Evolutionary conservation across 352 stramenopile genomes (phyloP).

Genomic region (Phytophthora citrophthora): DNA sequence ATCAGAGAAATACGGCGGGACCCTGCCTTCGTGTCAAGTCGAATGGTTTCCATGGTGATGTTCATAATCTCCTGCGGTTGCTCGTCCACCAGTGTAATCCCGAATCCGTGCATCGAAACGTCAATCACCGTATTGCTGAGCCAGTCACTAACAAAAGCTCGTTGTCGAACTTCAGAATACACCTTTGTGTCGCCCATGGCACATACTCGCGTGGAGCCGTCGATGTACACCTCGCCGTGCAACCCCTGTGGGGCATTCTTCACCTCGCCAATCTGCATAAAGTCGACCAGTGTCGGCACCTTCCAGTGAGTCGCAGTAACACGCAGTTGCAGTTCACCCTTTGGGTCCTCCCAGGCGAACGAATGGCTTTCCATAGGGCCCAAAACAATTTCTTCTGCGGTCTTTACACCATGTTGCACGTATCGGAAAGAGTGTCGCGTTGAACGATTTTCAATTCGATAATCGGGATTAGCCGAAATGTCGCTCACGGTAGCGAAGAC

Average conservation of each 20-base stretch:
- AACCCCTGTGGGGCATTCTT: slow-evolving; percentile 60
- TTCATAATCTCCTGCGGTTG: slow-evolving; percentile 84
- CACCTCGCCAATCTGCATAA: slow-evolving; percentile 76
- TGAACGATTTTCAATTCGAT: slow-evolving; percentile 89
- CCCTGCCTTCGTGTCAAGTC: slow-evolving; percentile 54
- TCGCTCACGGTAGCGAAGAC: slow-evolving; percentile 79
- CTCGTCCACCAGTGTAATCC: slow-evolving; percentile 82
- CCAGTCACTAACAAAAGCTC: slow-evolving; percentile 70
- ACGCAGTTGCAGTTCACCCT: slow-evolving; percentile 60
- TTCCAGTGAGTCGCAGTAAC: slow-evolving; percentile 70
- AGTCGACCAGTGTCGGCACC: slow-evolving; percentile 74
- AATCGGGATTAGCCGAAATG: slow-evolving; percentile 67
- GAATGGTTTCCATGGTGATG: slow-evolving; percentile 88
- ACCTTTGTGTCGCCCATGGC: slow-evolving; percentile 76
- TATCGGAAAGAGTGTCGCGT: slow-evolving; percentile 79
- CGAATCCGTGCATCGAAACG: slow-evolving; percentile 72
- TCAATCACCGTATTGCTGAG: slow-evolving; percentile 80
- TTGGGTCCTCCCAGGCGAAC: slow-evolving; percentile 84
- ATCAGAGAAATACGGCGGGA: slow-evolving; percentile 63
- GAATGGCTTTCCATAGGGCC: slow-evolving; percentile 76
- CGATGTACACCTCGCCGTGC: slow-evolving; percentile 87
- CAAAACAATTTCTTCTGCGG: slow-evolving; percentile 70
- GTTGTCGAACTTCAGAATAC: slow-evolving; percentile 64
- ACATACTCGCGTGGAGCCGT: slow-evolving; percentile 80
- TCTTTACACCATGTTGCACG: slow-evolving; percentile 62